Base-by-base conservation (phyloP, 768 basidiomycete genomes). In the Mycena albidolilacea region DNA sequence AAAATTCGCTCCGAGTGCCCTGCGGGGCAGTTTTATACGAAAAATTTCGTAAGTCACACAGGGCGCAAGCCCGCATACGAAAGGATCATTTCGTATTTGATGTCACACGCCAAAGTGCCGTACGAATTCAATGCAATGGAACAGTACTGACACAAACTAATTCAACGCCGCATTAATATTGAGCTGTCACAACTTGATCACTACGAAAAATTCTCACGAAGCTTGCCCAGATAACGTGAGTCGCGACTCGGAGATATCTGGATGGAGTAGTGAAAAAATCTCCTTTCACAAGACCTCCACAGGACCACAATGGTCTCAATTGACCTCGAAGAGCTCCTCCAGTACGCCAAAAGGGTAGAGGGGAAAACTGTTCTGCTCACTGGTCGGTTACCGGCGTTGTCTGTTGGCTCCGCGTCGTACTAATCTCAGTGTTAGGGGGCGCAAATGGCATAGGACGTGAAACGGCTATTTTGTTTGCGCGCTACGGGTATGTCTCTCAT, bases 371-470 rank as follows among this genome's bases (percentile, higher is more conserved):
- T 89, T 9, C 67, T 90, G 23, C 87, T 90, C 48, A 90, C 89
- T 64, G 89, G 89, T 88, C 52, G 17, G 77, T 55, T 55, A 37
- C 60, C 60, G 60, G 41, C 38, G 50, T 41, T 50, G 19, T 54
- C 64, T 55, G 50, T 37, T 39, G 15, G 30, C 17, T 46, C n/a
- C 12, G 67, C 62, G 41, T 64, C n/a, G 57, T 37, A 62, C 38
- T 69, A 15, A 65, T 62, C 21, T 58, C 46, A 41, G 35, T 70
- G 57, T 9, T 64, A 89, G 87, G 88, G 70, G 87, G 85, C 61
- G 87, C 85, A 7, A 86, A 86, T 78, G 89, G 89, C 2, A 89
- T 91, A 68, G 90, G 89, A 60, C 85, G 81, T 78, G 86, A 88
- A 71, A 79, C 86, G 3, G 90, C 90, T 5, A 74, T 87, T 9